Evolutionary conservation across 441 rosid species (phyloP), one percentile per base, ranked within the genome.

Genomic region (Adansonia grandidieri): DNA sequence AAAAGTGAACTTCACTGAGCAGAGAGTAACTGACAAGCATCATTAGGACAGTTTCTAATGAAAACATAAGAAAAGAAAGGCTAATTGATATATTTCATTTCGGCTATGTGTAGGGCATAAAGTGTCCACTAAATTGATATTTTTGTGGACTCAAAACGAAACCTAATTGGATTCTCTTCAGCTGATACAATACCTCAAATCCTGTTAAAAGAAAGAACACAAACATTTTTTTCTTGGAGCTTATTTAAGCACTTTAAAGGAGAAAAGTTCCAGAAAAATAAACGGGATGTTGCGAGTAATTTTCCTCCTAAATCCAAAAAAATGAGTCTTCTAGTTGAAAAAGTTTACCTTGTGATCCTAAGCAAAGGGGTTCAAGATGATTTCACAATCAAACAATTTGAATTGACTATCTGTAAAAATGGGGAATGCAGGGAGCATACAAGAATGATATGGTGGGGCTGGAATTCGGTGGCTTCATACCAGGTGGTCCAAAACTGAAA

Each of bases 401-500:
- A 75, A 50, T 22, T 78, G 57, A 64, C 42, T 9, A 62, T 50
- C 60, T 45, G 9, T 75, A 48, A 28, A 28, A 28, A 67, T 67
- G 45, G 64, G 56, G 32, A 48, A 56, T 88, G 96, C 87, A 93
- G 99, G 95, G 93, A 56, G 91, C 91, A 71, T 87, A 79, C 84
- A 89, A 91, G 88, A 89, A 91, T 24, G 93, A 88, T 84, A 14
- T 87, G 91, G 77, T 88, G 0, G 92, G 93, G 67, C 66, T 84
- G 0, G 91, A 88, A 86, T 91, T 89, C 78, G 89, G 87, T 61
- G 72, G 89, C 71, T 76, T 80, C 44, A 65, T 82, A 54, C 86
- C 83, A 5, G 78, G 81, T 71, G 87, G 73, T 19, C 90, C 85
- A 5, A 91, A 87, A 69, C 77, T 89, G 87, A 88, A 80, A 80